These are phyloP conservation scores for Endotrypanum monterogeii DNA, from an alignment of 208 protist genomes.

Conservation along the genomic window DNA sequence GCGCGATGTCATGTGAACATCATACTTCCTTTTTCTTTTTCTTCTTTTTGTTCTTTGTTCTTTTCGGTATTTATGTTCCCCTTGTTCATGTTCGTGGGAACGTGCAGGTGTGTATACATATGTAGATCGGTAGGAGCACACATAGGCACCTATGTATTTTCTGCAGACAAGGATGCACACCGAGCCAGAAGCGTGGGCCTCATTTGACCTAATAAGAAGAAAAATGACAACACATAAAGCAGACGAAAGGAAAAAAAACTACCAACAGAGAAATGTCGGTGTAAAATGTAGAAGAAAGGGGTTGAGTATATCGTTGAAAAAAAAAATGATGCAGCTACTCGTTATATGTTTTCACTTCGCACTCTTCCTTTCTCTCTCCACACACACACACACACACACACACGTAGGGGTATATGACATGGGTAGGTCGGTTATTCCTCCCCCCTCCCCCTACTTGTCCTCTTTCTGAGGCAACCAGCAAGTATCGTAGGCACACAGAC, in stretches of 20 bases:
- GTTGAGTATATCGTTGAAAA: too few species aligned
- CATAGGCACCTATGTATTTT: background rate
- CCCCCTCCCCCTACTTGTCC: background rate
- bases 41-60: conserved; percentile 1
- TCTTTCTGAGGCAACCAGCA: too few species aligned
- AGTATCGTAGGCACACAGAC: too few species aligned
- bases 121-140: background rate
- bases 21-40: background rate
- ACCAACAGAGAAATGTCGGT: too few species aligned
- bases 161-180: background rate
- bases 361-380: background rate
- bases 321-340: background rate
- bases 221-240: too few species aligned
- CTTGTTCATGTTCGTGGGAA: background rate
- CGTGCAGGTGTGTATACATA: background rate
- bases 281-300: too few species aligned
- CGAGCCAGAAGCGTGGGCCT: too few species aligned
- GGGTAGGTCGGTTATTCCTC: background rate
- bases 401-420: too few species aligned
- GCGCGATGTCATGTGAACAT: too few species aligned
- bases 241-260: too few species aligned
- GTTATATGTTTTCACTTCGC: background rate
- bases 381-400: too few species aligned
- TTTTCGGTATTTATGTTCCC: conserved; percentile 1
- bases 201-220: too few species aligned